Evolutionary conservation across 805 yeast genomes (phyloP).

Genomic region (Ogataea kodamae): DNA sequence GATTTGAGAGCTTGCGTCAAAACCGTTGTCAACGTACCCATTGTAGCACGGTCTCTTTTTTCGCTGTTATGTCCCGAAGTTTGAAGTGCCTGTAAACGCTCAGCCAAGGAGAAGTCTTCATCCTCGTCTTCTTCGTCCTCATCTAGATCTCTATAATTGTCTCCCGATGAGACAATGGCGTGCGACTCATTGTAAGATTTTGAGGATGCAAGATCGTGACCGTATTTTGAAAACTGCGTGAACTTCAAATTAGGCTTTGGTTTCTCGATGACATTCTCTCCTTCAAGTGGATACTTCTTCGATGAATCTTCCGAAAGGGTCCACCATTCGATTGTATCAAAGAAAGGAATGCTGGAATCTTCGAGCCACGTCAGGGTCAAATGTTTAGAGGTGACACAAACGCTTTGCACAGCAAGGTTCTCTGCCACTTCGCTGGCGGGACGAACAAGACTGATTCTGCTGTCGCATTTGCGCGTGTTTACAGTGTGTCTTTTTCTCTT

Average conservation of each 20-base stretch:
- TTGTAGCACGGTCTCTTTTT: conserved; percentile 49
- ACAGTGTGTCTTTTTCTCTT: conserved; percentile 47
- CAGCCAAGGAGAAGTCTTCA: conserved; percentile 45
- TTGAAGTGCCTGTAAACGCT: conserved; percentile 41
- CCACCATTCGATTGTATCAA: conserved; percentile 54
- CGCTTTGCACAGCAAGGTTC: conserved; percentile 25
- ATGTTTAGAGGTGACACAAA: conserved; percentile 29
- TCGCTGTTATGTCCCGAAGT: conserved; percentile 20
- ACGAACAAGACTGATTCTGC: conserved; percentile 44
- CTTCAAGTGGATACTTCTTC: conserved; percentile 23
- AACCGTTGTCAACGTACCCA: conserved; percentile 80
- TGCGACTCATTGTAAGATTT: conserved; percentile 58
- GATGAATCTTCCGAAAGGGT: conserved; percentile 23
- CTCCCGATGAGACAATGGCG: conserved; percentile 61
- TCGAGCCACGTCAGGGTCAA: conserved; percentile 60
- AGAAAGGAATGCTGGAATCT: conserved; percentile 52
- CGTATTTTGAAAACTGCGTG: conserved; percentile 40
- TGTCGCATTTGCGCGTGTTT: conserved; percentile 49
- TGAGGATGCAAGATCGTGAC: conserved; percentile 52
- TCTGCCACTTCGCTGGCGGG: conserved; percentile 37
- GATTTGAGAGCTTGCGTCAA: conserved; percentile 84
- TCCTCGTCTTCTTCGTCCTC: conserved; percentile 44
- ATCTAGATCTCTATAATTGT: conserved; percentile 54
- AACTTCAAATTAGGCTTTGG: conserved; percentile 40
- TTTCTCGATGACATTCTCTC: conserved; percentile 32